Base-by-base conservation (phyloP, 1,139 yeast species). In the Saccharomyces hybrid region DNA sequence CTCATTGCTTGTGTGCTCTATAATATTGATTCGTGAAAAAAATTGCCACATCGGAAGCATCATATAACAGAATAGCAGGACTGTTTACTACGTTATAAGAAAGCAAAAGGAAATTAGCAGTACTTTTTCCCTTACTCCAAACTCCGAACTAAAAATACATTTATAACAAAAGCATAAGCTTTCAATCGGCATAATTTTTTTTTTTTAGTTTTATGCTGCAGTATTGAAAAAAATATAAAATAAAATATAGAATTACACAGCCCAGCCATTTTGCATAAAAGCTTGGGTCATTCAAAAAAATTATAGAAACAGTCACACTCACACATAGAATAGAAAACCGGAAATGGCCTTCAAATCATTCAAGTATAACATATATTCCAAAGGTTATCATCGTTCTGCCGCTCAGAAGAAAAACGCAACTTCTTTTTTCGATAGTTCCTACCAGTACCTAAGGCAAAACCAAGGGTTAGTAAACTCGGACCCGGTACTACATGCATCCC, bases 261-360 rank as follows among this genome's bases (percentile, higher is more conserved):
- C 42, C 42, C 44, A 38, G 8, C 26, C 12, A 8, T 16, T 34
- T 38, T 19, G 44, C 44, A 38, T 38, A 38, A 38, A 38, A 38
- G 12, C 4, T 19, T 9, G 3, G 7, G 7, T 9, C 14, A 12
- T 24, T 14, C 12, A 27, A 14, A 27, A 14, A 14, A 14, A 11
- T 47, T 27, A 47, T 47, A 47, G 19, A 26, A 9, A 47, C 31
- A 2, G 21, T n/a, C 26, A 24, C 9, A 47, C 32, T 7, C 16
- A 47, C 32, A 47, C 19, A 47, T 21, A 46, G 19, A 46, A 14
- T 5, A 26, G 12, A 26, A 46, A 46, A 28, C 14, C 32, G 12
- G 14, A 47, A 14, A 50, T 52, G 54, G 54, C 54, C 19, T 52
- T 52, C 48, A 52, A 52, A 47, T 48, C 54, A 34, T 53, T 49